These are phyloP conservation scores for Zostera marina DNA, from an alignment of 116 monocot species.

Conservation along the genomic window DNA sequence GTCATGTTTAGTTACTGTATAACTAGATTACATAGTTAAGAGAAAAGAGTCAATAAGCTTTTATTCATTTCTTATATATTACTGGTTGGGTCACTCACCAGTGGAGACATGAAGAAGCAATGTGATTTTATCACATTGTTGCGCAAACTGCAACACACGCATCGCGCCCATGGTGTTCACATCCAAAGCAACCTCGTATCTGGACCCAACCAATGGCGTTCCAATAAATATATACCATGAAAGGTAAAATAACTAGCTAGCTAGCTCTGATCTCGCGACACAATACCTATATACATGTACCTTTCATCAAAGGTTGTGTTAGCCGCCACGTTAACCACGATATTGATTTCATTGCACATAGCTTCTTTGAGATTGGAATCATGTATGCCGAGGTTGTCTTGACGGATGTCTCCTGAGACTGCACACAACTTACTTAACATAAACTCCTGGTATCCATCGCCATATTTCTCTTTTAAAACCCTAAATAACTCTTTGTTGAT, in stretches of 20 bases:
- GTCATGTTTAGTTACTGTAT: no score
- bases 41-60: no score
- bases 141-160: slow-evolving; percentile 39
- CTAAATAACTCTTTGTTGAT: slow-evolving; percentile 43
- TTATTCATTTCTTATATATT: neutral
- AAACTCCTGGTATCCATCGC: slow-evolving; percentile 10
- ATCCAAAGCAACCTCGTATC: slow-evolving; percentile 47
- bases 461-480: slow-evolving; percentile 42
- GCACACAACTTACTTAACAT: slow-evolving; percentile 33
- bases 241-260: neutral
- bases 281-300: slow-evolving; percentile 8
- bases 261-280: neutral
- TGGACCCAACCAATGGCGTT: slow-evolving; percentile 5
- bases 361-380: slow-evolving; percentile 19
- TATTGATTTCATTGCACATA: slow-evolving; percentile 39
- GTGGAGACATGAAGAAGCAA: slow-evolving; percentile 60
- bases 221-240: no score
- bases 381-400: slow-evolving; percentile 41
- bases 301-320: slow-evolving; percentile 59
- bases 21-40: no score
- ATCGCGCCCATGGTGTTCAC: slow-evolving; percentile 47
- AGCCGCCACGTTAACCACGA: slow-evolving; percentile 57
- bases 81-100: slow-evolving; percentile 19
- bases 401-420: slow-evolving; percentile 43
- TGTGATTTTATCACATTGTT: slow-evolving; percentile 23